These are phyloP conservation scores for Austroboletus niveus DNA, from an alignment of 1,284 basidiomycete genomes.

Conservation along the genomic window DNA sequence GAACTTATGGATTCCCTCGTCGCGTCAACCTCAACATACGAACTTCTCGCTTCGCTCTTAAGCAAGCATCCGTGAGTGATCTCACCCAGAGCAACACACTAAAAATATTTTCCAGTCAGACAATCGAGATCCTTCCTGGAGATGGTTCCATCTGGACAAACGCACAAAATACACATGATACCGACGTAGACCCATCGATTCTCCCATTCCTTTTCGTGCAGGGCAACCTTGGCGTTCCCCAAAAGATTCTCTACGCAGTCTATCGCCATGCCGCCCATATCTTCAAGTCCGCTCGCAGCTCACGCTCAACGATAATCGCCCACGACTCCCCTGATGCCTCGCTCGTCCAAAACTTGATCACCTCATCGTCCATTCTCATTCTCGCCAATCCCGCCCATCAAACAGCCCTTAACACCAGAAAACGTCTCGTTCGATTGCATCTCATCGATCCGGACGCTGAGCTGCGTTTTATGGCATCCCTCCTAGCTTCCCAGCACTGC, in stretches of 20 bases:
- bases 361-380: slow-evolving; percentile 47
- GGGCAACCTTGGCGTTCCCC: slow-evolving; percentile 62
- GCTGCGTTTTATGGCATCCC: slow-evolving; percentile 44
- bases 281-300: slow-evolving; percentile 31
- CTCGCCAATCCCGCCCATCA: slow-evolving; percentile 68
- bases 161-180: background rate
- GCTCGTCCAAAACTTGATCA: slow-evolving; percentile 15
- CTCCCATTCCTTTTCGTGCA: slow-evolving; percentile 55
- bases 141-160: slow-evolving; percentile 18
- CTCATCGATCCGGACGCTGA: slow-evolving; percentile 42
- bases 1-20: slow-evolving; percentile 4
- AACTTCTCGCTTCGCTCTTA: slow-evolving; percentile 24
- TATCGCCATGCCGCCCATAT: slow-evolving; percentile 46
- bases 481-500: slow-evolving; percentile 51
- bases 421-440: slow-evolving; percentile 43
- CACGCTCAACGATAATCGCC: background rate
- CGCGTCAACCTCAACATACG: slow-evolving; percentile 12
- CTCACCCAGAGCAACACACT: background rate
- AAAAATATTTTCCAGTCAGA: slow-evolving; percentile 15
- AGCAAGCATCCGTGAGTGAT: slow-evolving; percentile 25
- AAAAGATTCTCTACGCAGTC: slow-evolving; percentile 49
- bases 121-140: slow-evolving; percentile 30
- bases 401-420: slow-evolving; percentile 60
- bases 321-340: slow-evolving; percentile 2
- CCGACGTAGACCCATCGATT: slow-evolving; percentile 3